Percentiles rank a stretch among this genome's conserved stretches.
These are phyloP conservation scores for Yamadazyma sp. DNA, from an alignment of 1,139 yeast genomes.

Conservation along the genomic window DNA sequence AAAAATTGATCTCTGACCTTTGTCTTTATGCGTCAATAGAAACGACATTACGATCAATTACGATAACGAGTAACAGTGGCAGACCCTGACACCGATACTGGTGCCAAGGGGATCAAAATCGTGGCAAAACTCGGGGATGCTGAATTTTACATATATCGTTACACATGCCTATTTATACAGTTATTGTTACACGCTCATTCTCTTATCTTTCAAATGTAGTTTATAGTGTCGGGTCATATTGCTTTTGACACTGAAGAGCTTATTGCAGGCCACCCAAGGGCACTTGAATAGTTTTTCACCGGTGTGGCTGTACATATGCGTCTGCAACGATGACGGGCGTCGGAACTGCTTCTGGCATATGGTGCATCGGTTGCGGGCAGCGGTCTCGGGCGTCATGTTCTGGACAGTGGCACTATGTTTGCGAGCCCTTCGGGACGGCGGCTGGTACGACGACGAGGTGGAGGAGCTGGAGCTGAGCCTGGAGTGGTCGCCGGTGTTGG, in stretches of 20 bases:
- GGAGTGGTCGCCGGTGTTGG: too few species aligned
- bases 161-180: too few species aligned
- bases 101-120: too few species aligned
- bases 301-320: conserved; percentile 82
- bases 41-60: conserved; percentile 1
- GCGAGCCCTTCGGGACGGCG: neutral
- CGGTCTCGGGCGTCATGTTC: conserved; percentile 35
- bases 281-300: conserved; percentile 83
- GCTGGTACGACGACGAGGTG: neutral
- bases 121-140: too few species aligned
- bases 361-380: conserved; percentile 49
- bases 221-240: conserved; percentile 79
- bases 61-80: neutral
- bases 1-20: neutral
- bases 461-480: neutral
- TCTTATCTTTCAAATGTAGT: conserved; percentile 50
- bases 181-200: conserved; percentile 5
- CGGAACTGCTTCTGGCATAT: conserved; percentile 78
- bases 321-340: conserved; percentile 77
- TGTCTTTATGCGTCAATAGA: neutral
- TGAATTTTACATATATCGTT: too few species aligned
- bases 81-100: too few species aligned
- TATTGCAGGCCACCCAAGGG: conserved; percentile 64
- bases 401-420: conserved; percentile 14
- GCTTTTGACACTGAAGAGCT: conserved; percentile 73